These are phyloP conservation scores for Cephaloascus albidus DNA, from an alignment of 805 yeast genomes.

Conservation along the genomic window DNA sequence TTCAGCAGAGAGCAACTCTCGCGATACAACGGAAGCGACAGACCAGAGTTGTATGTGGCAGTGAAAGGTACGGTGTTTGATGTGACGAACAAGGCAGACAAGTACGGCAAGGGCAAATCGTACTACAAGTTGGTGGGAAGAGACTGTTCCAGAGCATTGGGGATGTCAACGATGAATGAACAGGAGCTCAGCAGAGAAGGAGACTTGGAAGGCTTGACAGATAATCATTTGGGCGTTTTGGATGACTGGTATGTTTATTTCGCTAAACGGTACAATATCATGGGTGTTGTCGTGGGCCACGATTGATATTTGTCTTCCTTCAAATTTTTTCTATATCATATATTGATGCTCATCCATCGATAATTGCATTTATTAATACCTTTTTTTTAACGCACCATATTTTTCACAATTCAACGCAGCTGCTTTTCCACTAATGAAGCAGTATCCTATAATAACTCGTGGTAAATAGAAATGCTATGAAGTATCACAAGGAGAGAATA, in stretches of 20 bases:
- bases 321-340: too few species aligned
- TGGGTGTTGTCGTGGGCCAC: not conserved
- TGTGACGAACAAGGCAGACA: conserved; percentile 54
- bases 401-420: too few species aligned
- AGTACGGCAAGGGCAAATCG: conserved; percentile 71
- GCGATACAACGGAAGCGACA: conserved; percentile 21
- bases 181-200: conserved; percentile 31
- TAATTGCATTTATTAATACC: too few species aligned
- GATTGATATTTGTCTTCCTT: not conserved
- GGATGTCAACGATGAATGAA: conserved; percentile 50
- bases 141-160: conserved; percentile 73
- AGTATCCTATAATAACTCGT: too few species aligned
- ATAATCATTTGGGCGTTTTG: conserved; percentile 48
- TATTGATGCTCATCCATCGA: too few species aligned
- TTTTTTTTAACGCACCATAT: too few species aligned
- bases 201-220: conserved; percentile 44
- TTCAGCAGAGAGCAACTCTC: conserved; percentile 33
- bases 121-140: conserved; percentile 68
- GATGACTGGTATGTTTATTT: conserved; percentile 71
- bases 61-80: conserved; percentile 75
- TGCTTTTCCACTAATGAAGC: too few species aligned
- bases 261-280: conserved; percentile 22
- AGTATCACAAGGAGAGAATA: too few species aligned
- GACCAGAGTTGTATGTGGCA: conserved; percentile 53
- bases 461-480: too few species aligned